phyloP scores from a whole-genome alignment of 2,329 filamentous ascomycete species.

The Aspergillus vadensis region DNA sequence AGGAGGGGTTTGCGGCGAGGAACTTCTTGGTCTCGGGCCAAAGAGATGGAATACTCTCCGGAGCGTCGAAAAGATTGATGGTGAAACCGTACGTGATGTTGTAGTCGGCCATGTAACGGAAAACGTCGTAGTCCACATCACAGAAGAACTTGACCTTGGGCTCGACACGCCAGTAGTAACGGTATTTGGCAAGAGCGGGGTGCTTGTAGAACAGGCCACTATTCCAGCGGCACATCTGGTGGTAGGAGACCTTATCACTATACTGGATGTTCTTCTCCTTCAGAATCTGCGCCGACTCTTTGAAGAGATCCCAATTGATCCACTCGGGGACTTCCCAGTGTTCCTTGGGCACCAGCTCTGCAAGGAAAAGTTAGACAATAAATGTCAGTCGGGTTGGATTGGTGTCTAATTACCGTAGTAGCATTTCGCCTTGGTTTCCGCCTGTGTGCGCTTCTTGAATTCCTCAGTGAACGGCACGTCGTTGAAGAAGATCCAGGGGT shows the following conservation, averaged over 20 bases:
- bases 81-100: slow-evolving; percentile 99
- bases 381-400: background rate
- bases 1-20: slow-evolving; percentile 77
- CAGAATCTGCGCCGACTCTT: slow-evolving; percentile 80
- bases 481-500: slow-evolving; percentile 99
- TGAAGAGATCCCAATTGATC: slow-evolving; percentile 86
- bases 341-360: slow-evolving; percentile 87
- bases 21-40: slow-evolving; percentile 98
- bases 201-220: slow-evolving; percentile 98
- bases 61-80: slow-evolving; percentile 92
- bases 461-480: slow-evolving; percentile 90
- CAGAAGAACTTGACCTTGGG: slow-evolving; percentile 99
- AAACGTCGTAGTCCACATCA: slow-evolving; percentile 97
- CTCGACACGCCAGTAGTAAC: slow-evolving; percentile 98
- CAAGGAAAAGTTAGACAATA: slow-evolving; percentile 4
- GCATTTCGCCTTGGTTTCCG: slow-evolving; percentile 83
- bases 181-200: slow-evolving; percentile 75
- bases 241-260: slow-evolving; percentile 83
- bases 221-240: slow-evolving; percentile 99
- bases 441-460: slow-evolving; percentile 81
- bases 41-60: slow-evolving; percentile 78
- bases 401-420: slow-evolving; percentile 65
- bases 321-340: slow-evolving; percentile 91
- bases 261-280: slow-evolving; percentile 88
- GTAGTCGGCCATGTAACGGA: slow-evolving; percentile 95